These are phyloP conservation scores for Fusarium sp. DNA, from an alignment of 2,329 filamentous ascomycete species.

Conservation along the genomic window DNA sequence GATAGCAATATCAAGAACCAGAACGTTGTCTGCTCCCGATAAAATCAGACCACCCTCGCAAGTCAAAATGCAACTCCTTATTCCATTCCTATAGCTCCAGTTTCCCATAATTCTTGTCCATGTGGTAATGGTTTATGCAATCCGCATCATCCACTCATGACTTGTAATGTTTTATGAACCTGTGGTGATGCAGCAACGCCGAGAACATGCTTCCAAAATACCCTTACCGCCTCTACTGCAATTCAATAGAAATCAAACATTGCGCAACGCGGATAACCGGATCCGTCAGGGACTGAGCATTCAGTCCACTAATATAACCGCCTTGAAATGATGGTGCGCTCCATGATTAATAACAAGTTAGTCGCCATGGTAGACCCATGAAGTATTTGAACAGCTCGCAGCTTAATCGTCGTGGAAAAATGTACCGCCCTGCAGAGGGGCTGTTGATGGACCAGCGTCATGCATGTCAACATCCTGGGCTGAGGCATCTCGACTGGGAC, in stretches of 20 bases:
- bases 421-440: conserved; percentile 60
- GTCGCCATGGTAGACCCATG: conserved; percentile 18
- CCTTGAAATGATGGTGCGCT: conserved; percentile 11
- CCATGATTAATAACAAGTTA: conserved; percentile 25
- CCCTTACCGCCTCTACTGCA: conserved; percentile 48
- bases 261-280: conserved; percentile 47
- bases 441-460: conserved; percentile 66
- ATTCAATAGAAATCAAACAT: conserved; percentile 43
- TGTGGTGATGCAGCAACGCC: conserved; percentile 51
- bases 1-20: conserved; percentile 39
- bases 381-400: background rate
- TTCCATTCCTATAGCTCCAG: conserved; percentile 39
- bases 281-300: conserved; percentile 39
- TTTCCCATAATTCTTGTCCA: conserved; percentile 41
- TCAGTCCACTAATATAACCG: conserved; percentile 30
- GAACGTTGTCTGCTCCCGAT: conserved; percentile 26
- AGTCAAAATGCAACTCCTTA: conserved; percentile 43
- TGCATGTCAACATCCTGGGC: conserved; percentile 66
- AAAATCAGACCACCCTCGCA: conserved; percentile 34
- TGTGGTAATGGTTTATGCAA: conserved; percentile 46
- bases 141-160: conserved; percentile 44
- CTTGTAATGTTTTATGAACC: conserved; percentile 37
- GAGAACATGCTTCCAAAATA: conserved; percentile 50
- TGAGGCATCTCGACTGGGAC: conserved; percentile 50
- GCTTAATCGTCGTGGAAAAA: conserved; percentile 63